phyloP scores from a whole-genome alignment of 352 stramenopile species.

The Saprolegnia diclina region DNA sequence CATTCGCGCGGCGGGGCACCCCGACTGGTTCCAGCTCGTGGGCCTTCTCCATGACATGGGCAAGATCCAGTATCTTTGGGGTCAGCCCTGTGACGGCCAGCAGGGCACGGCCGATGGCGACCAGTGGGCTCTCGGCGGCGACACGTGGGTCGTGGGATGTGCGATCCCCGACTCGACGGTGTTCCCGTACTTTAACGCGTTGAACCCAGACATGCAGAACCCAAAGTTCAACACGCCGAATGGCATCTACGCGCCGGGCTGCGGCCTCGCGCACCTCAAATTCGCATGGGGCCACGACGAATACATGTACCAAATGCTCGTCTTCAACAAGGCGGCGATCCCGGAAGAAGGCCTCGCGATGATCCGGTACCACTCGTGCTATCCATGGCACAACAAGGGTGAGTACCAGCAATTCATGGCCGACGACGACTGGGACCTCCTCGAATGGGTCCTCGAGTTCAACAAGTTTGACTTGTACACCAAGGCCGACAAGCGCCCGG shows the following conservation, averaged over 20 bases:
- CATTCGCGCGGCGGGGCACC: constrained; percentile 82
- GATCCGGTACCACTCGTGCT: constrained; percentile 92
- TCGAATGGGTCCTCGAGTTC: constrained; percentile 91
- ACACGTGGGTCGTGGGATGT: constrained; percentile 91
- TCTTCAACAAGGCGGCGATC: constrained; percentile 83
- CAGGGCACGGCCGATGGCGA: constrained; percentile 80
- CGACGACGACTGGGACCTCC: constrained; percentile 72
- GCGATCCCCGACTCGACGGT: constrained; percentile 82
- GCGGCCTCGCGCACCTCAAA: constrained; percentile 83
- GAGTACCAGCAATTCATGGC: constrained; percentile 87
- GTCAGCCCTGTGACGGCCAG: constrained; percentile 72
- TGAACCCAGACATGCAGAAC: constrained; percentile 89
- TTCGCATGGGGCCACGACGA: constrained; percentile 92
- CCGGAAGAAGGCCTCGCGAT: constrained; percentile 88
- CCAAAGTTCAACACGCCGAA: constrained; percentile 73
- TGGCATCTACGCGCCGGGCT: constrained; percentile 87
- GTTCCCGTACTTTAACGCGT: constrained; percentile 85
- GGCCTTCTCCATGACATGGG: constrained; percentile 92
- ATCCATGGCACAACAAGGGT: constrained; percentile 91
- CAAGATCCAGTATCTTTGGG: constrained; percentile 94
- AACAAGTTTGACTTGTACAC: constrained; percentile 95
- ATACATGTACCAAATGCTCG: constrained; percentile 93
- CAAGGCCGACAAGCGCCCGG: constrained; percentile 74
- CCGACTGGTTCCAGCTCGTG: constrained; percentile 90
- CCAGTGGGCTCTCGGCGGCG: constrained; percentile 90